A percentile compares a stretch with the other conserved stretches of the same genome.
phyloP scores from a whole-genome alignment of 2,329 filamentous ascomycete species.

The Colletotrichum euphorbiae region DNA sequence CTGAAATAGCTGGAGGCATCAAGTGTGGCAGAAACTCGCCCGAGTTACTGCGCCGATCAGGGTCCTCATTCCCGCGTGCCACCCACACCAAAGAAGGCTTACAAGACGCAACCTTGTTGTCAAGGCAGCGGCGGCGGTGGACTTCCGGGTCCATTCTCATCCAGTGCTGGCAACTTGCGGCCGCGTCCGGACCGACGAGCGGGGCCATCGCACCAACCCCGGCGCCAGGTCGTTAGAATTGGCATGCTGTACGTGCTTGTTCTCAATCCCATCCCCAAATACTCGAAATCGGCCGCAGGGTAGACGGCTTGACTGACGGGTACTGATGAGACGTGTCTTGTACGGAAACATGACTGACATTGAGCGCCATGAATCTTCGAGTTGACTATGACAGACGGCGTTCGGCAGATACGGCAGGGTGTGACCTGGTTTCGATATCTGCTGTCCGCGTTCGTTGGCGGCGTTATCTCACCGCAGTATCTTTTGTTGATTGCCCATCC shows the following conservation, averaged over 20 bases:
- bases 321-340: constrained; percentile 17
- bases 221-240: background rate
- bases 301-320: background rate
- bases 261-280: background rate
- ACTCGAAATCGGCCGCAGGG: constrained; percentile 7
- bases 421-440: constrained; percentile 6
- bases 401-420: constrained; percentile 1
- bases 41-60: constrained; percentile 23
- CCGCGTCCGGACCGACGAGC: constrained; percentile 28
- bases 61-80: constrained; percentile 28
- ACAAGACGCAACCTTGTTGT: constrained; percentile 23
- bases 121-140: constrained; percentile 14
- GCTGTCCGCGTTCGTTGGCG: constrained; percentile 9
- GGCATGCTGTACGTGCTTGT: constrained; percentile 13
- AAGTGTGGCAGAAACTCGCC: constrained; percentile 1
- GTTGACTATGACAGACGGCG: constrained; percentile 4
- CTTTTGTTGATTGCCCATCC: constrained; percentile 2
- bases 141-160: background rate
- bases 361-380: constrained; percentile 5
- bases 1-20: constrained; percentile 13
- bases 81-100: constrained; percentile 24
- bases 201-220: constrained; percentile 3
- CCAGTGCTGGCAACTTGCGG: background rate
- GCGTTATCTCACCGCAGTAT: constrained; percentile 14
- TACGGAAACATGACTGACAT: constrained; percentile 16